Evolutionary conservation across 2,329 filamentous ascomycete genomes (phyloP), one percentile per base, ranked within the genome.

Genomic region (Arthrocladium fulminans): DNA sequence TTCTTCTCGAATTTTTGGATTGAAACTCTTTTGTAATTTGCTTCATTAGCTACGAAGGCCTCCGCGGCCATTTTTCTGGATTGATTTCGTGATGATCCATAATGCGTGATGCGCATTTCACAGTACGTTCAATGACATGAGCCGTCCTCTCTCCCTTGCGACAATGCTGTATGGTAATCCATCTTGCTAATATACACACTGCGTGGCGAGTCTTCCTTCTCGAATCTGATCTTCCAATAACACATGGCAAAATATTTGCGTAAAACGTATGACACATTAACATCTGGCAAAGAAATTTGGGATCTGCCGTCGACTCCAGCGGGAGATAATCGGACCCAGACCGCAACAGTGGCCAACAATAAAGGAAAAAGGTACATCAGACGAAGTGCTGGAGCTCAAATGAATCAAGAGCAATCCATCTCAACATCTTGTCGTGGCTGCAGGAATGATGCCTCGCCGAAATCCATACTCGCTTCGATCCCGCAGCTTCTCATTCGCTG

Each of bases 361-460:
- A 15, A 35, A 35, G 7, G 13, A 15, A 25, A 20, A 35, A 9
- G n/a, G 22, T 10, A 35, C 20, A 15, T 24, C 20, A 42, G 27
- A 8, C 8, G 15, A 3, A 23, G 24, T 10, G n/a, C n/a, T 42
- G 10, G 41, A 44, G 4, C 12, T 10, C 9, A 17, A 25, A 43
- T 49, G 43, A 32, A 45, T 57, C 46, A 67, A 49, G 60, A 61
- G 40, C 57, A 67, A 55, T 65, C 57, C 66, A 66, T 65, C 53
- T 63, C 52, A 54, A 68, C 57, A 49, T 72, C 69, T 38, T 70
- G 67, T 32, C 63, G 63, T 47, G 63, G 60, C 35, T 65, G 61
- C 45, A 73, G 57, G 51, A 73, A 73, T 2, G 61, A 48, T 3
- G 70, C 67, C 41, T 73, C 70, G 38, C 67, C 70, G 55, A 73